Percentiles rank a stretch among this genome's conserved stretches.
Conservation (phyloP, 768 basidiomycete genomes). For the Leccinellum luteum region DNA sequence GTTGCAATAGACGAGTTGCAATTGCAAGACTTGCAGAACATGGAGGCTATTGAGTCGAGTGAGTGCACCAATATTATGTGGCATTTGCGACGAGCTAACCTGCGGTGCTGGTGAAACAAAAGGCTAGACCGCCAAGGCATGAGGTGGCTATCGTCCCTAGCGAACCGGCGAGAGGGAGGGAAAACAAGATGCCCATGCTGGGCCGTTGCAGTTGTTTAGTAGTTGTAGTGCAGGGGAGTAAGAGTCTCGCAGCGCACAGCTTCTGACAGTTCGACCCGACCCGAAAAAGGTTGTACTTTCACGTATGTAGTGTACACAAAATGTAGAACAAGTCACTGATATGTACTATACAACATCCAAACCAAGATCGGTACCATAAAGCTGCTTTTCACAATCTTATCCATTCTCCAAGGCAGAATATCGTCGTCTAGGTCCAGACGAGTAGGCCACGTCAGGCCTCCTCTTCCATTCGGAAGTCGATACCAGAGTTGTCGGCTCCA, state of each 20-base stretch:
- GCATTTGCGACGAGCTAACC: constrained; percentile 43
- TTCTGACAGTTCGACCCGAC: neutral
- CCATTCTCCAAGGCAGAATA: neutral
- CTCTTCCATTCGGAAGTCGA: neutral
- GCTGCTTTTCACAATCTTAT: neutral
- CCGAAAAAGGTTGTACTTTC: constrained; percentile 7
- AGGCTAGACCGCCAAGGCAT: constrained; percentile 78
- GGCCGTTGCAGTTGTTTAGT: neutral
- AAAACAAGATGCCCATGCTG: constrained; percentile 70
- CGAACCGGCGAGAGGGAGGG: constrained; percentile 67
- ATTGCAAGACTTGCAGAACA: constrained; percentile 98
- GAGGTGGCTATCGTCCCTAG: constrained; percentile 75
- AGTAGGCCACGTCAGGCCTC: neutral
- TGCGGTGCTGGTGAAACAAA: constrained; percentile 84
- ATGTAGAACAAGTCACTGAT: neutral
- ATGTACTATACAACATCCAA: neutral
- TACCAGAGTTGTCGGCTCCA: neutral
- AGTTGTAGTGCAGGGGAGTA: neutral
- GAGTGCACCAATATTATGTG: neutral
- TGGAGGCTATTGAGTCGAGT: constrained; percentile 58
- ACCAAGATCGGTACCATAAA: too few relatives aligned
- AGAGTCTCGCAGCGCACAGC: neutral
- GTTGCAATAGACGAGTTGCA: constrained; percentile 99
- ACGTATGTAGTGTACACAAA: neutral
- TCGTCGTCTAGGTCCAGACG: neutral